Conservation (phyloP, 2,329 filamentous ascomycete genomes). For the Fusarium cyanostomum region DNA sequence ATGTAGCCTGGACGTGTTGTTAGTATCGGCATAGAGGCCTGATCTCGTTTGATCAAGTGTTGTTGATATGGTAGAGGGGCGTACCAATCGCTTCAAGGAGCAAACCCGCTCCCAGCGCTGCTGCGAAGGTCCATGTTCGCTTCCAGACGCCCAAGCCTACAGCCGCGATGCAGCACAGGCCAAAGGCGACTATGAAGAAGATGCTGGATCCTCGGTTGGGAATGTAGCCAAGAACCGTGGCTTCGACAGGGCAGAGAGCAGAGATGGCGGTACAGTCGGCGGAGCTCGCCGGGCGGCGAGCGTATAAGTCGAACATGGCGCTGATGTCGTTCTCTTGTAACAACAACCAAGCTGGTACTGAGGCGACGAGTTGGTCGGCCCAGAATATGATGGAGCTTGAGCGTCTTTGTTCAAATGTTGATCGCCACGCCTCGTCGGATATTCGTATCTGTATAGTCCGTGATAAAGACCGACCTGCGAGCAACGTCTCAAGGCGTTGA, state of each 20-base stretch:
- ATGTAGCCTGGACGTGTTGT: constrained; percentile 57
- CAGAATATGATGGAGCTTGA: too few relatives aligned
- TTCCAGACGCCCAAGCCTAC: constrained; percentile 57
- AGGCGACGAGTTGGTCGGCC: too few relatives aligned
- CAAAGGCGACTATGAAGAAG: constrained; percentile 63
- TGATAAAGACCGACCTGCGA: too few relatives aligned
- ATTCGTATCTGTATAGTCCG: too few relatives aligned
- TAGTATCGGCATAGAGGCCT: background rate
- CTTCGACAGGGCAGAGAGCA: constrained; percentile 58
- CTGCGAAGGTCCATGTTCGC: constrained; percentile 65
- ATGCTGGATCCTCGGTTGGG: constrained; percentile 66
- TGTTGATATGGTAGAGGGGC: constrained; percentile 7
- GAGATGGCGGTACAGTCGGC: constrained; percentile 50
- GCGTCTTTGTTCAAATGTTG: too few relatives aligned
- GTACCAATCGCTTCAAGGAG: constrained; percentile 62
- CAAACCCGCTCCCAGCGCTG: constrained; percentile 59
- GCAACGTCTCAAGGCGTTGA: too few relatives aligned
- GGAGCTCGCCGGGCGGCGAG: constrained; percentile 34
- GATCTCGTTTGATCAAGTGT: background rate
- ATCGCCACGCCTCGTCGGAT: too few relatives aligned
- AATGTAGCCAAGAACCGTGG: constrained; percentile 65
- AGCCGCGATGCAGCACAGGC: constrained; percentile 53
- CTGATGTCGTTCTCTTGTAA: background rate
- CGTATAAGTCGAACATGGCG: constrained; percentile 26
- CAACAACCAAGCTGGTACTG: too few relatives aligned